phyloP scores from a whole-genome alignment of 805 yeast genomes.

The Spathaspora passalidarum region DNA sequence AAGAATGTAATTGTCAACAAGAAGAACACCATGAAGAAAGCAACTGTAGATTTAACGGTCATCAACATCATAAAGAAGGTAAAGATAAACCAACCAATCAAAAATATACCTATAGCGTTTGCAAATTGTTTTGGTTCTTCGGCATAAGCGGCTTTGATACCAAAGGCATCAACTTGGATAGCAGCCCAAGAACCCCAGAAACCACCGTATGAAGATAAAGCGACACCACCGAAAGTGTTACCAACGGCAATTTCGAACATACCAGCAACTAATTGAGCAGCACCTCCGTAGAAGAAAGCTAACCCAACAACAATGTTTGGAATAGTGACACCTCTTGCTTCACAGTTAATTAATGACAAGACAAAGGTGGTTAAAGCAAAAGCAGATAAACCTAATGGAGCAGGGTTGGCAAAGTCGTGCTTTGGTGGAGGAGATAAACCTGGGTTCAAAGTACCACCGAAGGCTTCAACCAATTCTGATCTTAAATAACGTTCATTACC shows the following conservation, averaged over 20 bases:
- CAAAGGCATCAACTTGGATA: conserved; percentile 39
- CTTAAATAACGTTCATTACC: conserved; percentile 70
- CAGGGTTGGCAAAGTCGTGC: conserved; percentile 60
- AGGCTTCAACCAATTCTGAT: conserved; percentile 59
- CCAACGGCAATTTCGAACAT: conserved; percentile 75
- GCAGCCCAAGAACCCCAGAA: conserved; percentile 79
- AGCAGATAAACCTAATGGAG: conserved; percentile 70
- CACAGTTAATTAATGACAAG: conserved; percentile 58
- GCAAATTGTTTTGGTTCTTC: conserved; percentile 21
- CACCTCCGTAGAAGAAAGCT: conserved; percentile 72
- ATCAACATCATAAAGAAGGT: conserved; percentile 40
- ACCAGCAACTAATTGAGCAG: conserved; percentile 69
- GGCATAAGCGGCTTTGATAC: conserved; percentile 34
- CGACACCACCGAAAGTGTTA: conserved; percentile 73
- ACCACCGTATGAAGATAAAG: conserved; percentile 61
- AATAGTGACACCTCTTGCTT: conserved; percentile 64
- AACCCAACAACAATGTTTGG: conserved; percentile 62
- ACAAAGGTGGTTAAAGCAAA: conserved; percentile 70
- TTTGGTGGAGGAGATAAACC: conserved; percentile 48
- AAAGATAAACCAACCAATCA: conserved; percentile 43
- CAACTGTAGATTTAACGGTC: conserved; percentile 43
- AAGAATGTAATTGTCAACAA: conserved; percentile 40
- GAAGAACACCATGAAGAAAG: conserved; percentile 40
- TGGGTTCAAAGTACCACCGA: conserved; percentile 82
- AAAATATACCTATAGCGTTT: conserved; percentile 37